phyloP scores from a whole-genome alignment of 306 rosid genomes.

The Fagus sylvatica region DNA sequence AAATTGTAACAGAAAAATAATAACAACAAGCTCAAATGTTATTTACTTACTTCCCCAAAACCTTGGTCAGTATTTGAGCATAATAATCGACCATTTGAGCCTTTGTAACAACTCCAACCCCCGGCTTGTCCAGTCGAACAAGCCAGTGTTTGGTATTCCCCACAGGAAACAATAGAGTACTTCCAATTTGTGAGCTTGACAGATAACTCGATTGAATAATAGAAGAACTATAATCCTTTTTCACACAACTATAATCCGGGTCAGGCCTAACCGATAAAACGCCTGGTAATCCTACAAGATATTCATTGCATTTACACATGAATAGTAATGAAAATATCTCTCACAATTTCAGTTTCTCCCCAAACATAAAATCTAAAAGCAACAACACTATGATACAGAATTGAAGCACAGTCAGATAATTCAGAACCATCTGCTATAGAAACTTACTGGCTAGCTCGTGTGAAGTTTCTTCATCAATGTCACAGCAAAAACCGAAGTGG shows the following conservation, averaged over 20 bases:
- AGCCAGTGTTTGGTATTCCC: slow-evolving; percentile 44
- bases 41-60: too few relatives aligned
- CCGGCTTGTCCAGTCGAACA: too few relatives aligned
- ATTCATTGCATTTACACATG: background rate
- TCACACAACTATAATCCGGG: slow-evolving; percentile 41
- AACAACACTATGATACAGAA: background rate
- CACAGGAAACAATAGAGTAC: slow-evolving; percentile 51
- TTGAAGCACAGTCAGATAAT: background rate
- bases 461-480: slow-evolving; percentile 62
- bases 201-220: slow-evolving; percentile 20
- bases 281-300: slow-evolving; percentile 62
- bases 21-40: too few relatives aligned
- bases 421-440: background rate
- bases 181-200: slow-evolving; percentile 27
- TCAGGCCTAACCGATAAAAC: slow-evolving; percentile 62
- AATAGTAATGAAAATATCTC: background rate
- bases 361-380: slow-evolving; percentile 9
- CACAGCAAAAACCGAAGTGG: slow-evolving; percentile 74
- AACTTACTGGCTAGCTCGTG: slow-evolving; percentile 59
- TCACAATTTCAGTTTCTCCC: background rate
- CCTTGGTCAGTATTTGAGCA: too few relatives aligned
- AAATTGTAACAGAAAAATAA: too few relatives aligned
- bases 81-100: too few relatives aligned
- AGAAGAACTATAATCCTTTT: slow-evolving; percentile 53
- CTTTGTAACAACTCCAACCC: too few relatives aligned